Conservation (phyloP, 306 rosid genomes). For the Ceratonia siliqua region DNA sequence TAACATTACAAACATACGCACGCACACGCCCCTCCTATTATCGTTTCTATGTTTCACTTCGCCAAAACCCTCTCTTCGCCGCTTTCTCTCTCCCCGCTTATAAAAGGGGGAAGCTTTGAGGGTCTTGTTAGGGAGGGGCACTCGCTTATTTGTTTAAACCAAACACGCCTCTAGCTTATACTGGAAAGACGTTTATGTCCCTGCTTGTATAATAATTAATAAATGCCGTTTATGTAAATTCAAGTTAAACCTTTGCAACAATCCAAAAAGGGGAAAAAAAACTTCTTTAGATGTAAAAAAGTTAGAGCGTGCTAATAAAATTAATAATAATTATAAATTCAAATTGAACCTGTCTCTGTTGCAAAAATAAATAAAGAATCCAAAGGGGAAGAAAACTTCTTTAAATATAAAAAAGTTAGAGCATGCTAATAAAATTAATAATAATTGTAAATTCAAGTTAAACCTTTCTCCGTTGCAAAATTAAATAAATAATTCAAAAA, state of each 20-base stretch:
- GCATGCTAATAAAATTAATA: too few species aligned
- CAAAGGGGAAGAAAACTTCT: too few species aligned
- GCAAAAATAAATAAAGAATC: too few species aligned
- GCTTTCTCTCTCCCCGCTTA: slow-evolving; percentile 28
- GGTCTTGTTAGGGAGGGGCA: not conserved
- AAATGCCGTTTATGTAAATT: not conserved
- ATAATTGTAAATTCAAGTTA: too few species aligned
- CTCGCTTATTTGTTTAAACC: not conserved
- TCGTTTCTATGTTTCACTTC: slow-evolving; percentile 31
- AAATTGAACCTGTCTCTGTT: too few species aligned
- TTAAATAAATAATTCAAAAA: too few species aligned
- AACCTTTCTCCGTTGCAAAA: too few species aligned
- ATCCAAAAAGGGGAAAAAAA: too few species aligned
- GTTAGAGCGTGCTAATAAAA: too few species aligned
- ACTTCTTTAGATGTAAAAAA: too few species aligned
- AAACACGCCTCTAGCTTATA: slow-evolving; percentile 35
- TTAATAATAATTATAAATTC: too few species aligned
- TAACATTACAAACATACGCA: not conserved
- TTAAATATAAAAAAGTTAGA: too few species aligned
- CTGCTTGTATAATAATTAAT: not conserved
- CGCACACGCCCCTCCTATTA: slow-evolving; percentile 21
- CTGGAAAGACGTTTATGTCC: slow-evolving; percentile 18
- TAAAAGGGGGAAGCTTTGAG: slow-evolving; percentile 14
- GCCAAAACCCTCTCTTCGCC: slow-evolving; percentile 45
- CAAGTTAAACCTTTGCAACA: not conserved